phyloP scores from a whole-genome alignment of 2,329 filamentous ascomycete species.

The Diplodia intermedia region DNA sequence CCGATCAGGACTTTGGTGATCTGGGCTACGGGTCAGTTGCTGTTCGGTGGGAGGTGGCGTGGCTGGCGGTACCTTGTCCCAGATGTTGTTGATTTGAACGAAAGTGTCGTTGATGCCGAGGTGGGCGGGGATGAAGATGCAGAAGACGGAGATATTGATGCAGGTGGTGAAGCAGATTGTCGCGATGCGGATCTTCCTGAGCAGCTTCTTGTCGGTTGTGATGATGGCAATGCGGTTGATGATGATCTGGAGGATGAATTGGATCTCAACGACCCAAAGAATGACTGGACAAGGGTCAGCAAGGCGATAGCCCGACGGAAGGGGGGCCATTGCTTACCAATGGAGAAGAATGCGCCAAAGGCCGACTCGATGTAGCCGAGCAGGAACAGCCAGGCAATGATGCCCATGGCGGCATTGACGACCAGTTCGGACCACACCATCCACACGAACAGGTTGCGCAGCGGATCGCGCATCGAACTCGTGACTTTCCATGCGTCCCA shows the following conservation, averaged over 20 bases:
- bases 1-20: slow-evolving; percentile 41
- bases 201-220: slow-evolving; percentile 34
- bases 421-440: slow-evolving; percentile 57
- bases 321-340: not conserved
- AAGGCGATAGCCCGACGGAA: not conserved
- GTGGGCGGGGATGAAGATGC: slow-evolving; percentile 43
- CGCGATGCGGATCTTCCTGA: slow-evolving; percentile 34
- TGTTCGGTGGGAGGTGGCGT: no score
- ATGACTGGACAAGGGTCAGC: slow-evolving; percentile 34
- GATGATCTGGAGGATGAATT: slow-evolving; percentile 39
- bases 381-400: slow-evolving; percentile 53
- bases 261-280: slow-evolving; percentile 55
- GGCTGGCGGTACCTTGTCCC: slow-evolving; percentile 2
- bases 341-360: not conserved
- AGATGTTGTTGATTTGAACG: slow-evolving; percentile 37
- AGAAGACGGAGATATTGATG: slow-evolving; percentile 44
- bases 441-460: slow-evolving; percentile 44
- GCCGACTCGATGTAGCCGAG: slow-evolving; percentile 47
- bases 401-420: slow-evolving; percentile 49
- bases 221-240: slow-evolving; percentile 42
- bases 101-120: slow-evolving; percentile 37
- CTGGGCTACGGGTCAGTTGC: not conserved
- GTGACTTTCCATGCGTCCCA: slow-evolving; percentile 25
- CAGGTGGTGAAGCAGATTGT: slow-evolving; percentile 36
- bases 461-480: not conserved